A percentile compares a stretch with the other conserved stretches of the same genome.
Evolutionary conservation across 2,329 filamentous ascomycete genomes (phyloP).

Genomic region (Exophiala viscosa): DNA sequence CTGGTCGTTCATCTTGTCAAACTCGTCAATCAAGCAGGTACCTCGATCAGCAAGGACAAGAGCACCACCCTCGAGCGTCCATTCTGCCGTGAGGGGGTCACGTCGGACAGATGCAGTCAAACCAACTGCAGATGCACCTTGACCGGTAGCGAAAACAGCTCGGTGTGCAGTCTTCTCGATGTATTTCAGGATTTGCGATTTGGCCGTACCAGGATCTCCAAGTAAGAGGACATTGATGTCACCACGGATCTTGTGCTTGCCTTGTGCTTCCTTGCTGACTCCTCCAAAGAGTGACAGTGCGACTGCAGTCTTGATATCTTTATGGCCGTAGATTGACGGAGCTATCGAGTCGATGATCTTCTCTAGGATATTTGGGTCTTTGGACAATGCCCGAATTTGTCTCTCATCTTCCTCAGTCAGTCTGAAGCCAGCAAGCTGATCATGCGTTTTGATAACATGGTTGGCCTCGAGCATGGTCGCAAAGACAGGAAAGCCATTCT

Average conservation of each 20-base stretch:
- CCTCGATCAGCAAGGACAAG: slow-evolving; percentile 92
- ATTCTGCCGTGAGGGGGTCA: slow-evolving; percentile 92
- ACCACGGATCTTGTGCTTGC: slow-evolving; percentile 84
- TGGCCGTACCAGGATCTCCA: slow-evolving; percentile 94
- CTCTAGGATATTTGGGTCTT: slow-evolving; percentile 86
- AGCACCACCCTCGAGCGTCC: slow-evolving; percentile 94
- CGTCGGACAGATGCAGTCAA: slow-evolving; percentile 93
- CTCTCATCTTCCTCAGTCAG: slow-evolving; percentile 94
- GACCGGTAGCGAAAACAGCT: slow-evolving; percentile 94
- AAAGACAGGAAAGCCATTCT: slow-evolving; percentile 97
- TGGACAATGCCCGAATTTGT: slow-evolving; percentile 78
- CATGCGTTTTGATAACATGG: slow-evolving; percentile 93
- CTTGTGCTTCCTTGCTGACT: slow-evolving; percentile 85
- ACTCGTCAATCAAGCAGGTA: slow-evolving; percentile 95
- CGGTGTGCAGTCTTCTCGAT: slow-evolving; percentile 96
- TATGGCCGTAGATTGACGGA: slow-evolving; percentile 95
- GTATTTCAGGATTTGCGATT: slow-evolving; percentile 96
- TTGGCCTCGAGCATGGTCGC: slow-evolving; percentile 97
- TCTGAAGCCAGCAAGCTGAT: slow-evolving; percentile 93
- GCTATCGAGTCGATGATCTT: slow-evolving; percentile 91
- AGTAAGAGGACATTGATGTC: slow-evolving; percentile 97
- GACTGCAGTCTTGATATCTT: slow-evolving; percentile 94
- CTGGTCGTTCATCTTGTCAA: slow-evolving; percentile 99
- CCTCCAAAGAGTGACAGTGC: slow-evolving; percentile 92
- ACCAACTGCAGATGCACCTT: slow-evolving; percentile 96